Conservation (phyloP, 1,284 basidiomycete species). For the Naganishia sp. region DNA sequence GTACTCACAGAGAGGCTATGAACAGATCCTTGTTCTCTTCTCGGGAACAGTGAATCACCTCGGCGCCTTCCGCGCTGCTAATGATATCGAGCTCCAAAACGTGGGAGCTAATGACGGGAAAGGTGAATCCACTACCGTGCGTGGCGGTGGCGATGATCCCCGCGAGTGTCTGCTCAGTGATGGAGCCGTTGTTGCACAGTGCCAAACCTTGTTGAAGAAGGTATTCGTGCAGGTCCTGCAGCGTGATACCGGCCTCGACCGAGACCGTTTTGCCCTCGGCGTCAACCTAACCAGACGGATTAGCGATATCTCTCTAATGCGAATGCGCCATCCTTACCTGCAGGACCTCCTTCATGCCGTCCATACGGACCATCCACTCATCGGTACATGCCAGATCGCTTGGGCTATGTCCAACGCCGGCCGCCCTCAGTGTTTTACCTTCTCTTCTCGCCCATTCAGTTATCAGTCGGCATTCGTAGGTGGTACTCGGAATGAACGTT, state of each 20-base stretch:
- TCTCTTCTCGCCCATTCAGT: slow-evolving; percentile 81
- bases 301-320: too few relatives aligned
- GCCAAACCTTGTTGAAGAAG: slow-evolving; percentile 74
- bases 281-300: slow-evolving; percentile 51
- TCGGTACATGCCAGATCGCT: slow-evolving; percentile 85
- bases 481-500: slow-evolving; percentile 75
- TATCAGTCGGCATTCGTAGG: slow-evolving; percentile 71
- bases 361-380: slow-evolving; percentile 78
- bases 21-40: slow-evolving; percentile 74
- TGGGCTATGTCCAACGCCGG: slow-evolving; percentile 89
- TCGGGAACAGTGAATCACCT: slow-evolving; percentile 69
- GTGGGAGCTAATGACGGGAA: slow-evolving; percentile 79
- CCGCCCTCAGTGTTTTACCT: slow-evolving; percentile 71
- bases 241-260: slow-evolving; percentile 75
- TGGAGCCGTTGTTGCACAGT: slow-evolving; percentile 90
- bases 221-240: slow-evolving; percentile 66
- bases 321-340: too few relatives aligned
- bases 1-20: slow-evolving; percentile 71
- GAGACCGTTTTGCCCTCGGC: slow-evolving; percentile 65
- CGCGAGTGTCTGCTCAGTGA: slow-evolving; percentile 94
- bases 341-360: slow-evolving; percentile 67
- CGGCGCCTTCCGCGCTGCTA: slow-evolving; percentile 56
- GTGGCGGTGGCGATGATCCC: slow-evolving; percentile 93
- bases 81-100: slow-evolving; percentile 75
- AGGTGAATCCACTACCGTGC: slow-evolving; percentile 83